Base-by-base conservation (phyloP, 2,329 filamentous ascomycete genomes). In the Bisporella sp. region DNA sequence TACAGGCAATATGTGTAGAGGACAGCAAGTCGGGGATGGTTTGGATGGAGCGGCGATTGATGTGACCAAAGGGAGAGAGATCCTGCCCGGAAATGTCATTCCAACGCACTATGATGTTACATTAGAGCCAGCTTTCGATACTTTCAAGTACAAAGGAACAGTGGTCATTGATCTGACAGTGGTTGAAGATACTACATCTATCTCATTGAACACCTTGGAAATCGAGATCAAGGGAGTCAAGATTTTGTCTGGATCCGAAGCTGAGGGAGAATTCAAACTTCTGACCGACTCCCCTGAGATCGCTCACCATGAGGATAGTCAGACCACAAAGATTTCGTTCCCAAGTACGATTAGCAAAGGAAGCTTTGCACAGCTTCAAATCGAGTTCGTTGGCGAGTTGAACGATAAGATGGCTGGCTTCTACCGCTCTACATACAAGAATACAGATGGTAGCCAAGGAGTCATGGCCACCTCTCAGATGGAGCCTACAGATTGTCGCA, bases 381-480 rank as follows among this genome's bases (percentile, higher is more conserved):
- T 90, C 62, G 84, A 79, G 59, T 96, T 95, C 70, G 84, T 80
- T 7, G 90, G 90, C 40, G 78, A 76, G 41, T 73, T 96, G 63
- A 96, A 95, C 69, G 88, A 95, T 68, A 92, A 93, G 71, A 95
- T 97, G 89, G 91, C 91, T 45, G 92, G 92, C 45, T 97, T 97
- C 78, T 97, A 97, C 72, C 83, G 92, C 52, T 96, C 90, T 1
- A 95, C 89, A 5, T 97, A 92, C 76, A 95, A 93, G 75, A 84
- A 82, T 54, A 71, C 80, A 45, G 82, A 93, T 63, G 92, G 92
- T 39, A 81, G 81, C 53, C 83, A 85, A 52, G 87, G 87, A 59
- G 86, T 91, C 66, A 77, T 97, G 64, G 92, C 91, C 31, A 92
- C 90, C 30, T 89, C 89, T 13, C 92, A 97, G 75, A 95, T 97